Evolutionary conservation across 1,284 basidiomycete genomes (phyloP).

Genomic region (Ceratobasidium papillatum): DNA sequence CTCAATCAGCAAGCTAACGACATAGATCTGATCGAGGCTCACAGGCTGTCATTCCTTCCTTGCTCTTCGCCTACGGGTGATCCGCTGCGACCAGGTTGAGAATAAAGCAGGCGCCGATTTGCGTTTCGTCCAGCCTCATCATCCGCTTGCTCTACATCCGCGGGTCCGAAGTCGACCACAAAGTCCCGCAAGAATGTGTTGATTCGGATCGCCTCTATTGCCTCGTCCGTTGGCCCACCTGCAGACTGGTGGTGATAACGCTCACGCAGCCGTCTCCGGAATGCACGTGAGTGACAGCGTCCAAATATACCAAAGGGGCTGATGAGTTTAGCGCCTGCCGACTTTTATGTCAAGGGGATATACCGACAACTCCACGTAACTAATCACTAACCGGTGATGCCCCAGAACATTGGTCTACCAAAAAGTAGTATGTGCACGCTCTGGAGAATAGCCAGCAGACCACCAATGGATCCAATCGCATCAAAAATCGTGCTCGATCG

Average conservation of each 20-base stretch:
- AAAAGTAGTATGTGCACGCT: slow-evolving; percentile 19
- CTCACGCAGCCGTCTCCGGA: neutral
- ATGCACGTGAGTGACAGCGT: neutral
- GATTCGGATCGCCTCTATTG: neutral
- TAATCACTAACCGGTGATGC: slow-evolving; percentile 1
- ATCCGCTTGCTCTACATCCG: neutral
- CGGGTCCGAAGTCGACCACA: slow-evolving; percentile 29
- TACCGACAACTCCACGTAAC: neutral
- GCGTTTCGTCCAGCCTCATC: neutral
- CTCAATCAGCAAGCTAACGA: too few relatives aligned
- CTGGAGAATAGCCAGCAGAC: slow-evolving; percentile 26
- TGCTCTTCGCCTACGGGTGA: neutral
- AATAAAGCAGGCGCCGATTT: too few relatives aligned
- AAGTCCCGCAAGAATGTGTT: slow-evolving; percentile 15
- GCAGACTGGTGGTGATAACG: neutral
- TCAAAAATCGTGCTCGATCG: slow-evolving; percentile 21
- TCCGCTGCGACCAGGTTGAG: too few relatives aligned
- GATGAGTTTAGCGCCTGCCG: slow-evolving; percentile 9
- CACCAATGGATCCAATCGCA: slow-evolving; percentile 19
- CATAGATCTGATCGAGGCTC: neutral
- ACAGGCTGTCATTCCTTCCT: neutral
- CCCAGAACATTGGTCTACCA: slow-evolving; percentile 23
- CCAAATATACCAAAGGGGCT: slow-evolving; percentile 22
- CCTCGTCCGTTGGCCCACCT: neutral
- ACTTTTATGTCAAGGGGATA: neutral